phyloP scores from a whole-genome alignment of 2,329 filamentous ascomycete genomes.

The Didymellaceae sp. region DNA sequence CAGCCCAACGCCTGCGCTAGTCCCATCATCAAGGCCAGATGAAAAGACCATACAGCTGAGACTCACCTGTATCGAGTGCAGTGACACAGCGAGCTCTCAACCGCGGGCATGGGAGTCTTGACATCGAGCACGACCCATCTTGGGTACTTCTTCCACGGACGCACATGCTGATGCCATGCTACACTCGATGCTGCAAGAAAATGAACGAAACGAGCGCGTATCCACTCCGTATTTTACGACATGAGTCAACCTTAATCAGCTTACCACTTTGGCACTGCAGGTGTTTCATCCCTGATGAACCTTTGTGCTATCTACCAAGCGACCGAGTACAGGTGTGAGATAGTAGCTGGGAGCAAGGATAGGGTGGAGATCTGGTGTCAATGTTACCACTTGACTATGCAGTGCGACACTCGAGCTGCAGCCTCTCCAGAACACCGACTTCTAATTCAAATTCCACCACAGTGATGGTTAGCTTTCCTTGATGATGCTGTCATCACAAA shows the following conservation, averaged over 20 bases:
- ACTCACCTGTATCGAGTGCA: not conserved
- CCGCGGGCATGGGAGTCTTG: constrained; percentile 5
- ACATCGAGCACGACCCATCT: not conserved
- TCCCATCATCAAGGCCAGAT: not conserved
- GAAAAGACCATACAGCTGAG: not conserved
- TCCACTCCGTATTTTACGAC: constrained; percentile 4
- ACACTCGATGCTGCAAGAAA: too few species aligned
- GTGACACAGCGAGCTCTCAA: constrained; percentile 1
- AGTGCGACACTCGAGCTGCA: constrained; percentile 7
- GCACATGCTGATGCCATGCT: not conserved
- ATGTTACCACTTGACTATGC: constrained; percentile 13
- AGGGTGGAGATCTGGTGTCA: not conserved
- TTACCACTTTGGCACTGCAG: not conserved
- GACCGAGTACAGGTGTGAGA: constrained; percentile 2
- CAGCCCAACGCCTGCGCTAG: constrained; percentile 2
- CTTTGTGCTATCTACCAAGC: constrained; percentile 4
- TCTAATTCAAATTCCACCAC: not conserved
- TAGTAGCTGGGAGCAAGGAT: constrained; percentile 5
- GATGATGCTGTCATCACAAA: constrained; percentile 9
- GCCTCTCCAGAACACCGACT: constrained; percentile 4
- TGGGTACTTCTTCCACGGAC: not conserved
- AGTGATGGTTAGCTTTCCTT: constrained; percentile 2
- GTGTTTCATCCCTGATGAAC: not conserved
- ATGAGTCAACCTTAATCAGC: constrained; percentile 3
- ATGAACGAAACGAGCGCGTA: not conserved